Evolutionary conservation across 1,284 basidiomycete species (phyloP), one percentile per base, ranked within the genome.

Genomic region (Cerioporus squamosus): DNA sequence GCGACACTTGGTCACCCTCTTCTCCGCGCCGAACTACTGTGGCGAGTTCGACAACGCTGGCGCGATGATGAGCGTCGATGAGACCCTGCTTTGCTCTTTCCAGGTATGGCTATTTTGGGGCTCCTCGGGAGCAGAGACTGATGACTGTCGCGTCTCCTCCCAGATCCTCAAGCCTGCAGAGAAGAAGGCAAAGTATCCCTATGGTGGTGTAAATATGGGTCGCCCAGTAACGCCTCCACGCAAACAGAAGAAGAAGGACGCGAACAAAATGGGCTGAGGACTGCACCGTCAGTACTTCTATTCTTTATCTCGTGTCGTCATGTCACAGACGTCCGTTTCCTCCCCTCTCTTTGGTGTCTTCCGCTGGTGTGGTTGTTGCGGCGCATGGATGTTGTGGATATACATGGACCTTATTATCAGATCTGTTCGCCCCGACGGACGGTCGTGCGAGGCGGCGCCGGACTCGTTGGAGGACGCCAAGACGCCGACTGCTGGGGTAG

Each of bases 61-160:
- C 42, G 97, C 97, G 26, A 98, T 99, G 97, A 99, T 99, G 97
- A 96, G 93, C 71, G 97, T 99, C 53, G 97, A 98, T 73, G 97
- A 99, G 79, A 98, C 96, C 8, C 76, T 99, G 66, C 77, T 99
- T 63, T 99, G 97, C 78, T 98, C 96, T 15, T 99, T 99, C 93
- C 95, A 98, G 79, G 94, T 95, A 65, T 62, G 86, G 74, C 48
- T 31, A n/a, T 48, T 24, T 43, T 45, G 53, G 40, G 50, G 2
- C 14, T 29, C 5, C 33, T 53, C 29, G 43, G 47, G 20, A 17
- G 22, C 29, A 17, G 31, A 26, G 40, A 46, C 55, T 57, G 38
- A 52, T 29, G 45, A 33, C 40, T 7, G 18, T 36, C 50, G 43
- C 38, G 22, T 31, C 53, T 22, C 40, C 4, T 3, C 71, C 96